Evolutionary conservation across 768 basidiomycete genomes (phyloP).

Genomic region (Chalciporus chontae): DNA sequence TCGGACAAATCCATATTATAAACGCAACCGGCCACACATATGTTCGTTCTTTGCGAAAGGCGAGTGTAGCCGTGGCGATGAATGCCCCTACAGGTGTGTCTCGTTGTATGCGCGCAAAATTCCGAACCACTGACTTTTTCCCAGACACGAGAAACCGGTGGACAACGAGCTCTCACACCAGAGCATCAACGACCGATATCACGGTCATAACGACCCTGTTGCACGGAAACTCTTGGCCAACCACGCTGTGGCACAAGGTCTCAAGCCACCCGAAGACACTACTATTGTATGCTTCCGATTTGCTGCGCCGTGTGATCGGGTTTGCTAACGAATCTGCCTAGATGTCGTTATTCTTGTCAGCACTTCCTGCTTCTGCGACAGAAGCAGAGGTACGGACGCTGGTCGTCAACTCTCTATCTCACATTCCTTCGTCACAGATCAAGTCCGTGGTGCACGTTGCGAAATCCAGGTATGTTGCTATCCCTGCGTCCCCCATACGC

Average conservation of each 20-base stretch:
- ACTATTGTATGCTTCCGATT: slow-evolving; percentile 61
- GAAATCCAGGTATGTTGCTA: slow-evolving; percentile 59
- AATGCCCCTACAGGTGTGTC: slow-evolving; percentile 83
- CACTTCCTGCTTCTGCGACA: slow-evolving; percentile 64
- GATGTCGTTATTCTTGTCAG: slow-evolving; percentile 86
- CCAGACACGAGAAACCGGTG: slow-evolving; percentile 83
- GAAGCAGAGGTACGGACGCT: slow-evolving; percentile 73
- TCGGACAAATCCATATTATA: slow-evolving; percentile 94
- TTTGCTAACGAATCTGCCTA: slow-evolving; percentile 28
- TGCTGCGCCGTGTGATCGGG: not conserved
- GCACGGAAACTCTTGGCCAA: slow-evolving; percentile 81
- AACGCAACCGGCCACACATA: slow-evolving; percentile 89
- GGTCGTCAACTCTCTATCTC: slow-evolving; percentile 65
- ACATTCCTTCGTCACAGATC: slow-evolving; percentile 58
- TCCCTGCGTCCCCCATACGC: not conserved
- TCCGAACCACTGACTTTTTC: slow-evolving; percentile 1
- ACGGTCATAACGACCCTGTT: slow-evolving; percentile 91
- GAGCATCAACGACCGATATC: slow-evolving; percentile 91
- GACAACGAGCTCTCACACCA: slow-evolving; percentile 85
- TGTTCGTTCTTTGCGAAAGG: slow-evolving; percentile 97
- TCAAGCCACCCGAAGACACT: slow-evolving; percentile 86
- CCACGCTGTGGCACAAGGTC: slow-evolving; percentile 78
- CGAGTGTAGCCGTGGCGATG: slow-evolving; percentile 84
- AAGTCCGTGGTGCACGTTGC: slow-evolving; percentile 85
- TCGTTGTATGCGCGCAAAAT: not conserved